Evolutionary conservation across 768 basidiomycete species (phyloP), one percentile per base, ranked within the genome.

Genomic region (Calvatia gigantea): DNA sequence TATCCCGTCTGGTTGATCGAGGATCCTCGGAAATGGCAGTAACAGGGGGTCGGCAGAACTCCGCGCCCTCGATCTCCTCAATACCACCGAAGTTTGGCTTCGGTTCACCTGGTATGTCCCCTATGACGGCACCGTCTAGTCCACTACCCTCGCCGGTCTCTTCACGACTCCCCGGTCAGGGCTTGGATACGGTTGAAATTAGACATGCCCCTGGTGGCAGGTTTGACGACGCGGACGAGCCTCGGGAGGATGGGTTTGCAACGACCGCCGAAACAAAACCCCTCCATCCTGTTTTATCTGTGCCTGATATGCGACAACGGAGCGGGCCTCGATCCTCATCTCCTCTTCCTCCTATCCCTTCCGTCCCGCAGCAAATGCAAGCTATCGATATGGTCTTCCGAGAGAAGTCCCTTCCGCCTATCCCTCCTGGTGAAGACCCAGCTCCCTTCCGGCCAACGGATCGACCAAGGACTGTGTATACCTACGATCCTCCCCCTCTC

Each of bases 1-100:
- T 98, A 50, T 92, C 92, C 0, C 95, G 94, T 71, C 80, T 98
- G 44, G 92, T 93, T 58, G 76, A 80, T 54, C 80, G 80, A 38
- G 77, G 79, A n/a, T 79, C 83, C 41, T 75, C 75, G 29, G 77
- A 82, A 14, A 59, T 73, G 39, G 66, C 68, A 27, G 46, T 65
- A 29, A 53, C 59, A 31, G 70, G 73, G 43, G 75, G 74, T 47
- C 82, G 88, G 4, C 86, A 85, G 62, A 75, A 79, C 23, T 89
- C 90, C 14, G 85, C 86, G 4, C 82, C 85, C 11, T 89, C 89
- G 19, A 71, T 90, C 43, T 81, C 81, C 6, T 84, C 85, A 17
- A 65, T 73, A 32, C 85, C 85, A 6, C 80, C 81, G 25, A 86
- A 83, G 64, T 70, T 76, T 56, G 74, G 74, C 25, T 65, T 79